Conservation (phyloP, 495 filamentous ascomycete genomes). For the Penicillium tannophilum region DNA sequence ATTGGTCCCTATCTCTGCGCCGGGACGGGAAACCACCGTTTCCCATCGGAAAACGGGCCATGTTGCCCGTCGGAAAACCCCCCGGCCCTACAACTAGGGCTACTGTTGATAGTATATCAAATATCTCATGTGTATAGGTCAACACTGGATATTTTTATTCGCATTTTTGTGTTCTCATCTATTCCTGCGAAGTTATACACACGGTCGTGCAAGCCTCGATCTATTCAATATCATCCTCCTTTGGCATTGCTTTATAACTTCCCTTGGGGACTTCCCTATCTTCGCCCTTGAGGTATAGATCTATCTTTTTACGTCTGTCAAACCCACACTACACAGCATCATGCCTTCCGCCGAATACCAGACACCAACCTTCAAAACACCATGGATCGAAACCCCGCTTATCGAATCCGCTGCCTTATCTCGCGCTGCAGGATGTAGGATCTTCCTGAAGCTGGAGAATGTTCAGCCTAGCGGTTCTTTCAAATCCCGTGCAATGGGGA, state of each 20-base stretch:
- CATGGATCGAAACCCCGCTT: constrained; percentile 75
- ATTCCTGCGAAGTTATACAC: constrained; percentile 2
- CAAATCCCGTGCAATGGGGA: constrained; percentile 89
- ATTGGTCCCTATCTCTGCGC: neutral
- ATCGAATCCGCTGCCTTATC: constrained; percentile 69
- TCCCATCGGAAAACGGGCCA: constrained; percentile 10
- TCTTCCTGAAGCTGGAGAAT: constrained; percentile 93
- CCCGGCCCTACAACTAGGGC: constrained; percentile 6
- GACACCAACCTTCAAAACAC: constrained; percentile 43
- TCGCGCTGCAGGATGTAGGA: constrained; percentile 69
- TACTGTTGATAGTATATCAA: constrained; percentile 14
- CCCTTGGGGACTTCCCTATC: neutral
- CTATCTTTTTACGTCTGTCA: neutral
- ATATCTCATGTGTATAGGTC: constrained; percentile 10
- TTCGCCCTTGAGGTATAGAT: neutral
- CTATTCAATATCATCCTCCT: neutral
- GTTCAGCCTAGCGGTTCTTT: constrained; percentile 92
- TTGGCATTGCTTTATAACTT: neutral
- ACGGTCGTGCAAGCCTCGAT: neutral
- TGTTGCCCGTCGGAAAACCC: constrained; percentile 15
- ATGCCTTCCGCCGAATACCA: constrained; percentile 34
- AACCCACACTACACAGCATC: constrained; percentile 36
- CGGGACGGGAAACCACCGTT: neutral
- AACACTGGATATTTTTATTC: neutral
- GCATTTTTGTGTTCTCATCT: neutral